Evolutionary conservation across 768 basidiomycete genomes (phyloP).

Genomic region (Lactifluus volemus): DNA sequence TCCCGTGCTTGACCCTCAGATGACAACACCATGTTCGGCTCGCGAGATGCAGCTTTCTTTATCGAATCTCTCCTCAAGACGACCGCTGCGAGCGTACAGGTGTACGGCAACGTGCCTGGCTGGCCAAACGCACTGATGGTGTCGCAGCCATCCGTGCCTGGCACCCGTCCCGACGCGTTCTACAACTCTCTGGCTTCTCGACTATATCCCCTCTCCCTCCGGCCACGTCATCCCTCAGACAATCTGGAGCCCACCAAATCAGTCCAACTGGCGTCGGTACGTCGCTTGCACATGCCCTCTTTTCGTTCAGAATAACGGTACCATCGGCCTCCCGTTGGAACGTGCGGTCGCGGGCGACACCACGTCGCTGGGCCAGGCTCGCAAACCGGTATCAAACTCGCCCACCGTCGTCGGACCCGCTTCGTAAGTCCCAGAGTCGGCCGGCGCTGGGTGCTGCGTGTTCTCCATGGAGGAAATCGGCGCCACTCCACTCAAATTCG

Average conservation of each 20-base stretch:
- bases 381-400: too few relatives aligned
- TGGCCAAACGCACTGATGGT: slow-evolving; percentile 4
- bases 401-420: too few relatives aligned
- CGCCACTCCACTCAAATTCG: slow-evolving; percentile 15
- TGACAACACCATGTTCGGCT: too few relatives aligned
- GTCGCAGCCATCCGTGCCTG: background rate
- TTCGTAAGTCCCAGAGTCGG: too few relatives aligned
- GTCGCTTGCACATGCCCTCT: slow-evolving; percentile 13
- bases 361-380: background rate
- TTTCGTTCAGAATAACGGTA: slow-evolving; percentile 8
- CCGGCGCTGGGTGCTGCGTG: too few relatives aligned
- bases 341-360: slow-evolving; percentile 2
- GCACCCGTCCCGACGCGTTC: background rate
- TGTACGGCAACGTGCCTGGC: slow-evolving; percentile 5
- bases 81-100: background rate
- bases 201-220: background rate
- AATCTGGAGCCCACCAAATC: slow-evolving; percentile 14
- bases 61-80: slow-evolving; percentile 11
- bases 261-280: slow-evolving; percentile 16
- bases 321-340: slow-evolving; percentile 2
- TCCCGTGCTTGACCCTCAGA: slow-evolving; percentile 24
- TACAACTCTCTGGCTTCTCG: slow-evolving; percentile 8
- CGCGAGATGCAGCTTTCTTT: slow-evolving; percentile 7
- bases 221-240: slow-evolving; percentile 5
- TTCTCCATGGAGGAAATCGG: too few relatives aligned